These are phyloP conservation scores for Leonotis leonurus DNA, from an alignment of 257 asterid species.

Conservation along the genomic window DNA sequence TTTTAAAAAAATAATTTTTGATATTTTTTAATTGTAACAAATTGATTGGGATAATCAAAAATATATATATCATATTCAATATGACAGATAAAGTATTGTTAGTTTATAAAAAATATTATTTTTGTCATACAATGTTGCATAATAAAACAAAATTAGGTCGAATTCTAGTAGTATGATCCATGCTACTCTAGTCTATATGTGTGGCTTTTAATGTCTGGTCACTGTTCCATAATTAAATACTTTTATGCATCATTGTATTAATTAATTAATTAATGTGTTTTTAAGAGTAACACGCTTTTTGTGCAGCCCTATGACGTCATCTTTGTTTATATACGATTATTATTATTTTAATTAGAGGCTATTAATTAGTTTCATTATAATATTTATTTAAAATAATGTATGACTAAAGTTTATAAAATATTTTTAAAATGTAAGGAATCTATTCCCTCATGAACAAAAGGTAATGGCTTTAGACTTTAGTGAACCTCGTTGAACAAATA, in stretches of 20 bases:
- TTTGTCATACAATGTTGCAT: background rate
- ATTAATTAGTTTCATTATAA: too few relatives aligned
- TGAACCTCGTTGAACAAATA: too few relatives aligned
- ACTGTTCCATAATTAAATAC: background rate
- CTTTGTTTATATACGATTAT: background rate
- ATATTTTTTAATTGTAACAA: too few relatives aligned
- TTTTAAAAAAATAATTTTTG: too few relatives aligned
- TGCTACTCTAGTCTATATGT: background rate
- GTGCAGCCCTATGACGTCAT: background rate
- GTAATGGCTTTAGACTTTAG: background rate
- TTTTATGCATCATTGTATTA: background rate
- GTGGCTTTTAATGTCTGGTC: background rate
- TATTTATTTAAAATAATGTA: background rate
- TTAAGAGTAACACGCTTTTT: background rate
- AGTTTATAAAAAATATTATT: too few relatives aligned
- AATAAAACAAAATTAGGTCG: background rate
- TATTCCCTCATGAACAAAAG: background rate
- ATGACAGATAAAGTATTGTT: too few relatives aligned
- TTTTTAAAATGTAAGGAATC: conserved; percentile 1
- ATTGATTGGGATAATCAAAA: too few relatives aligned
- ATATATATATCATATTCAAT: too few relatives aligned
- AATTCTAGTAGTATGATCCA: background rate
- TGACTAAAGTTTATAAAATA: background rate
- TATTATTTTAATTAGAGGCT: too few relatives aligned
- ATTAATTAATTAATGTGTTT: too few relatives aligned